Percentiles rank a stretch among this genome's conserved stretches.
Conservation (phyloP, 1,139 yeast species). For the Geotrichum australiense region DNA sequence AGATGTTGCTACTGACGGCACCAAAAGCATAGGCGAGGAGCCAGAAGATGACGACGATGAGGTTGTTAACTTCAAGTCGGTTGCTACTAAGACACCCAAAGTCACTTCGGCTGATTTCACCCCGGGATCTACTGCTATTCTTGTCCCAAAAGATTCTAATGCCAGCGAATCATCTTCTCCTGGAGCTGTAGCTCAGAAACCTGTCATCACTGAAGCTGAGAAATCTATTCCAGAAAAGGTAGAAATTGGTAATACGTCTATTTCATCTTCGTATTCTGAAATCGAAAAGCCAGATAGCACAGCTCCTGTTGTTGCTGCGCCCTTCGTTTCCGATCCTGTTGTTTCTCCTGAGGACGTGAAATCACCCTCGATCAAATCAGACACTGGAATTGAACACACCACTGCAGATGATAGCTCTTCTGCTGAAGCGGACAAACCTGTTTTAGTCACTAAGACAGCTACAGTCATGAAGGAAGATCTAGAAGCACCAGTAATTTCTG, state of each 20-base stretch:
- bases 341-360: background rate
- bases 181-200: slow-evolving; percentile 27
- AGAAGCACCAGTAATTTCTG: no score
- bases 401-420: background rate
- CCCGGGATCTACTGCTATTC: background rate
- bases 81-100: slow-evolving; percentile 4
- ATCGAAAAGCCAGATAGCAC: background rate
- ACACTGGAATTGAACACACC: background rate
- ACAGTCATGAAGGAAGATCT: background rate
- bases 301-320: background rate
- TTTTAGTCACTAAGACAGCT: background rate
- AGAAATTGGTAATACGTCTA: no score
- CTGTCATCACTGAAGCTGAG: slow-evolving; percentile 19
- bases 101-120: background rate
- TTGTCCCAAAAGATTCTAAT: slow-evolving; percentile 1
- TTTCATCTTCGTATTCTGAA: background rate
- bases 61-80: slow-evolving; percentile 19
- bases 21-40: slow-evolving; percentile 24
- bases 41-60: slow-evolving; percentile 22
- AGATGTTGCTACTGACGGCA: slow-evolving; percentile 11
- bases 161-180: slow-evolving; percentile 1
- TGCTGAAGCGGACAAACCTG: background rate
- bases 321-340: background rate
- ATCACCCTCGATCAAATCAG: background rate
- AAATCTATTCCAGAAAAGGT: slow-evolving; percentile 1